Evolutionary conservation across 2,329 filamentous ascomycete genomes (phyloP).

Genomic region (Stenocarpella maydis): DNA sequence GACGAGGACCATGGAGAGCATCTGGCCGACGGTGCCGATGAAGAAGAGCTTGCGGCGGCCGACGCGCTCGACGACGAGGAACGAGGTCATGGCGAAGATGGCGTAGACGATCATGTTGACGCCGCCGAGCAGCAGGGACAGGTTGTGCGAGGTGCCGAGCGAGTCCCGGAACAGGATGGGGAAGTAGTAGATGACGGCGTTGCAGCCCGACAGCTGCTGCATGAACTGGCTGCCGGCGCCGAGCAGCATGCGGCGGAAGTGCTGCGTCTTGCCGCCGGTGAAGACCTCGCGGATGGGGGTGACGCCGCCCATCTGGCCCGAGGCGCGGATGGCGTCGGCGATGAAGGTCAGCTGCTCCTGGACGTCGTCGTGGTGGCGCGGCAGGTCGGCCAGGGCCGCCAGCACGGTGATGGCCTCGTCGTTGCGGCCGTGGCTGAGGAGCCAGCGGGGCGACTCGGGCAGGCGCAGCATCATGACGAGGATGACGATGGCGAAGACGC

Average conservation of each 20-base stretch:
- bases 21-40: conserved; percentile 55
- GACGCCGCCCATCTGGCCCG: conserved; percentile 43
- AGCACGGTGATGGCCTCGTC: conserved; percentile 61
- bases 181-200: conserved; percentile 58
- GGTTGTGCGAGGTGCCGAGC: conserved; percentile 40
- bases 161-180: conserved; percentile 52
- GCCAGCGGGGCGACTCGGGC: conserved; percentile 64
- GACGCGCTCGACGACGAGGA: conserved; percentile 60
- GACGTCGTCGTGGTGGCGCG: conserved; percentile 52
- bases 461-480: conserved; percentile 50
- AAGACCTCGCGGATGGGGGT: conserved; percentile 42
- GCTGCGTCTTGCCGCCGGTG: conserved; percentile 39
- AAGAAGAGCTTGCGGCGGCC: conserved; percentile 58
- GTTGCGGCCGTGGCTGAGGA: conserved; percentile 53
- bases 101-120: conserved; percentile 65
- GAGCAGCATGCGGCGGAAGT: conserved; percentile 39
- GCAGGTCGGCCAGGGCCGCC: conserved; percentile 61
- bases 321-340: conserved; percentile 43
- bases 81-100: conserved; percentile 61
- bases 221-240: conserved; percentile 40
- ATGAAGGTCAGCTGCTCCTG: conserved; percentile 57
- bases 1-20: conserved; percentile 64
- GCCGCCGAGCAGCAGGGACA: conserved; percentile 59
- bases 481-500: conserved; percentile 53
- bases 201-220: conserved; percentile 48